Conservation (phyloP, 2,329 filamentous ascomycete species). For the Geosmithia flava region DNA sequence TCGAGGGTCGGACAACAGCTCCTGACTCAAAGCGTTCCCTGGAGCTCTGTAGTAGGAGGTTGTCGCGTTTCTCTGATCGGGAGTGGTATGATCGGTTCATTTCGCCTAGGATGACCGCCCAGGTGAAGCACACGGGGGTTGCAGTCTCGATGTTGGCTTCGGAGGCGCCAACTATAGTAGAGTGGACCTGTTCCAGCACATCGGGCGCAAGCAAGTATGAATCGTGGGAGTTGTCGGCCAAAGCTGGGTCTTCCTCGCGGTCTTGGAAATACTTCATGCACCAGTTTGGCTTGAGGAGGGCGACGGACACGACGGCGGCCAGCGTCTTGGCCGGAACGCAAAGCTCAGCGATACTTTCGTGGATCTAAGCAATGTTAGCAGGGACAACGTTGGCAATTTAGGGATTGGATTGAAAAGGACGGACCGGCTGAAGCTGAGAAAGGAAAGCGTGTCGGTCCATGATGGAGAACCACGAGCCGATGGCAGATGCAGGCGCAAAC, state of each 20-base stretch:
- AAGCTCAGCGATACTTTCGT: conserved; percentile 34
- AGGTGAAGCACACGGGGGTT: conserved; percentile 65
- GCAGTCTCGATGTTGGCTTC: conserved; percentile 46
- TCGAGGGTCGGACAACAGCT: conserved; percentile 22
- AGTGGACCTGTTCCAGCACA: conserved; percentile 61
- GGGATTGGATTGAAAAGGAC: conserved; percentile 2
- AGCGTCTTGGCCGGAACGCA: conserved; percentile 55
- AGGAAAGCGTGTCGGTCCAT: conserved; percentile 61
- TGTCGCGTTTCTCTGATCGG: conserved; percentile 47
- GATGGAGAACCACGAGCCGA: conserved; percentile 64
- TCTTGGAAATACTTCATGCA: conserved; percentile 32
- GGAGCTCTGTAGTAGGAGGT: conserved; percentile 44
- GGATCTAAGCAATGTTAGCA: conserved; percentile 11
- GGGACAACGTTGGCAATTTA: conserved; percentile 4
- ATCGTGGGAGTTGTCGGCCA: conserved; percentile 24
- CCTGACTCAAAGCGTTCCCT: conserved; percentile 42
- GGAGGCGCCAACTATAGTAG: conserved; percentile 51
- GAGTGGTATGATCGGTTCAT: conserved; percentile 53
- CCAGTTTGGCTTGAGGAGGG: conserved; percentile 53
- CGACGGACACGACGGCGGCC: conserved; percentile 56
- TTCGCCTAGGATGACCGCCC: conserved; percentile 63
- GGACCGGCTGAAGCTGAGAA: conserved; percentile 37
- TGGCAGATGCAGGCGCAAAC: conserved; percentile 43
- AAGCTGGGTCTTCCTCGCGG: conserved; percentile 21
- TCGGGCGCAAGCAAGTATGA: conserved; percentile 59